A percentile compares a stretch with the other conserved stretches of the same genome.
These are phyloP conservation scores for Bodo saltans DNA, from an alignment of 78 protist genomes.

Conservation along the genomic window DNA sequence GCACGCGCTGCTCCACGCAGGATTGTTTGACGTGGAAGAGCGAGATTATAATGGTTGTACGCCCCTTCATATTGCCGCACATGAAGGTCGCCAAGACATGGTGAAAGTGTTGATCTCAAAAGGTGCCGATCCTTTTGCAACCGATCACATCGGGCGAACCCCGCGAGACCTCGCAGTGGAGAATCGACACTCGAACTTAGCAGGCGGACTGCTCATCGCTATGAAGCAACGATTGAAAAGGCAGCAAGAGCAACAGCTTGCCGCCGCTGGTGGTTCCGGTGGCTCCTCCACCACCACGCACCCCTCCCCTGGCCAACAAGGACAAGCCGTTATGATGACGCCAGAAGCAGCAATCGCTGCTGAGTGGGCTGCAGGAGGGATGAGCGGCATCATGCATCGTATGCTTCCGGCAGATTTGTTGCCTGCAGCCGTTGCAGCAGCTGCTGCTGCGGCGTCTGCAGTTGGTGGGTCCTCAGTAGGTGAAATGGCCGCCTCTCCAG, in stretches of 20 bases:
- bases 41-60: neutral
- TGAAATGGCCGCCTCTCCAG: neutral
- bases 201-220: neutral
- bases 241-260: neutral
- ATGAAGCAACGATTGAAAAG: too few relatives aligned
- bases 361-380: too few relatives aligned
- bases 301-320: neutral
- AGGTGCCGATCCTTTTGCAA: neutral
- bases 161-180: constrained; percentile 18
- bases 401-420: neutral
- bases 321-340: neutral
- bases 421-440: neutral
- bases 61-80: neutral
- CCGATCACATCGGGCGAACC: constrained; percentile 8
- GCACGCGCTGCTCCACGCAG: neutral
- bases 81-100: constrained; percentile 20
- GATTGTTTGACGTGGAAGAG: neutral
- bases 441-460: neutral
- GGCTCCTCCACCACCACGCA: neutral
- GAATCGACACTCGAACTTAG: neutral
- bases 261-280: neutral
- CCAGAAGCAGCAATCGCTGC: neutral
- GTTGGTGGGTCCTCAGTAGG: neutral
- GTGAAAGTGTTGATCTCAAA: neutral
- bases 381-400: neutral